Evolutionary conservation across 805 yeast species (phyloP), one percentile per base, ranked within the genome.

Genomic region (Yarrowia divulgata): DNA sequence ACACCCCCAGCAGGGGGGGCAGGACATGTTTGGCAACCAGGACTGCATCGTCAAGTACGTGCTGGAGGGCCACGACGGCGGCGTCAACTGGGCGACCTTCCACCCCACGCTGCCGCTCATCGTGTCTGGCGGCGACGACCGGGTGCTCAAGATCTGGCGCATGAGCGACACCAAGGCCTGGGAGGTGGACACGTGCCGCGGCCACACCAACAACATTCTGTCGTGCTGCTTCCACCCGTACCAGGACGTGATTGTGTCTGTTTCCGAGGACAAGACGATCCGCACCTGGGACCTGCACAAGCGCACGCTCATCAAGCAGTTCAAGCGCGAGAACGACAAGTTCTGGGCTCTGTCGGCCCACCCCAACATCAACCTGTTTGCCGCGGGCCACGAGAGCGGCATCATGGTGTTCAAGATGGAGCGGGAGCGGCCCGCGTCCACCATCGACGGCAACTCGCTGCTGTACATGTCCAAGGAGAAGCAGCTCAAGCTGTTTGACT

Each of bases 101-200:
- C 99, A 95, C 78, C 99, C 99, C 57, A 92, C 94, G 32, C 84
- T 93, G 77, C 98, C 98, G 14, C 84, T 95, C 73, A 93, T 95
- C 77, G 97, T 93, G 19, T 91, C 97, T 18, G 97, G 94, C 75
- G 96, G 96, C 79, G 99, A 95, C 78, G 99, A 95, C 78, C 87
- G 98, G 73, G 88, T 94, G 73, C 91, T 95, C 69, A 94, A 94
- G 79, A 83, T 96, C 73, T 95, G 99, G 99, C 87, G 98, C 81
- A 92, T 93, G 97, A 88, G 93, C 75, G 97, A 95, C 73, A 88
- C 97, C 45, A 92, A 93, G 80, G 99, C 99, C 32, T 95, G 98
- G 98, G 99, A 96, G 79, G 97, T 96, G 70, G 99, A 95, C 78
- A 91, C 98, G 35, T 94, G 98, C 80, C 87, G 99, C 77, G 99